phyloP scores from a whole-genome alignment of 352 stramenopile species.

The Pythium pectinolyticum region DNA sequence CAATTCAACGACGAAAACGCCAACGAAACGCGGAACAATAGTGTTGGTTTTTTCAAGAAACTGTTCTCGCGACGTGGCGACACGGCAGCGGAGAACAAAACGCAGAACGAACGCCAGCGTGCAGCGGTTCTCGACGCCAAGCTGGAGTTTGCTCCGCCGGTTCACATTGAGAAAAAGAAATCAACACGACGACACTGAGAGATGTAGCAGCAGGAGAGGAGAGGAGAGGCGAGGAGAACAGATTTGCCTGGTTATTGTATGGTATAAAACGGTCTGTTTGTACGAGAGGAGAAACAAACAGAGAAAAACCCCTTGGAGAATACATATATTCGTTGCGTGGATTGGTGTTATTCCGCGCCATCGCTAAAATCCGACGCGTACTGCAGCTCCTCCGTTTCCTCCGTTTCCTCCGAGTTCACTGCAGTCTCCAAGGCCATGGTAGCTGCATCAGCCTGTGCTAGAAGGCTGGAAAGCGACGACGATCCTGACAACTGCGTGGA shows the following conservation, averaged over 20 bases:
- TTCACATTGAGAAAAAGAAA: constrained; percentile 38
- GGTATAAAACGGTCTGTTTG: neutral
- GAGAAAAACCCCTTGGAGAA: neutral
- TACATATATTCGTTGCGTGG: neutral
- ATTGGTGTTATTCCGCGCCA: constrained; percentile 18
- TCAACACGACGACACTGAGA: constrained; percentile 4
- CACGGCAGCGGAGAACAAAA: neutral
- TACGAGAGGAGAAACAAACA: neutral
- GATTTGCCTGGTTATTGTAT: neutral
- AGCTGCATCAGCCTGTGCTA: constrained; percentile 3
- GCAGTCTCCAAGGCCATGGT: constrained; percentile 5
- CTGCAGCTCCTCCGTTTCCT: neutral
- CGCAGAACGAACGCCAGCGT: constrained; percentile 20
- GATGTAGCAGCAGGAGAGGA: constrained; percentile 23
- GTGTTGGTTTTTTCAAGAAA: constrained; percentile 31
- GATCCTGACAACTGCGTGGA: neutral
- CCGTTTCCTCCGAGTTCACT: neutral
- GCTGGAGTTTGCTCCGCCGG: constrained; percentile 58
- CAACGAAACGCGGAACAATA: neutral
- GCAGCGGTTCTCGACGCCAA: constrained; percentile 28
- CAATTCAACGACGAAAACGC: neutral
- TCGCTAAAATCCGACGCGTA: constrained; percentile 27
- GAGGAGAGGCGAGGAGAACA: constrained; percentile 3
- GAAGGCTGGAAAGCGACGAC: constrained; percentile 6
- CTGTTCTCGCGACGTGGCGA: constrained; percentile 29